Base-by-base conservation (phyloP, 2,329 filamentous ascomycete genomes). In the Nemania sp. region DNA sequence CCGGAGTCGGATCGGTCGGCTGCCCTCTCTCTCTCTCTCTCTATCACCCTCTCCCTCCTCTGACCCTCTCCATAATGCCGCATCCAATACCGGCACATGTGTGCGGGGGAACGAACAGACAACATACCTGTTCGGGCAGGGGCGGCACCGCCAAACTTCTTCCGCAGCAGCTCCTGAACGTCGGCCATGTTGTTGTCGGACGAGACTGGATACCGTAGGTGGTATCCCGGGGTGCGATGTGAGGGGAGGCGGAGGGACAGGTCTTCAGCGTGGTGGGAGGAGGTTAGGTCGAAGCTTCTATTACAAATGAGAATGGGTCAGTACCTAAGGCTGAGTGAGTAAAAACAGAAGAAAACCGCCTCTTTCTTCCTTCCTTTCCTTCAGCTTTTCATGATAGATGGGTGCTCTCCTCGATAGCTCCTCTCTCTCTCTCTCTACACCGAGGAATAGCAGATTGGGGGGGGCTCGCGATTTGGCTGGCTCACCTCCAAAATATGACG, bases 131-230 rank as follows among this genome's bases (percentile, higher is more conserved):
- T 73, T 58, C 73, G 72, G 60, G 72, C 63, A 34, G 73, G 69
- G 58, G 67, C 73, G 51, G 69, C 69, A 60, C 68, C 69, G 39
- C 73, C 73, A 58, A 74, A 74, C 71, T 74, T 74, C 72, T 71
- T 70, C 59, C 74, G 72, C 15, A 80, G 68, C 61, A 83, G 78
- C 56, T 74, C 72, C 59, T 80, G 78, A 5, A 82, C 37, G 52
- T 83, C 76, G 61, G 71, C 70, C 73, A 74, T 74, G 57, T 35
- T 62, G 47, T 57, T n/a, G 35, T 29, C 25, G 62, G 63, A 50
- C 54, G 35, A 64, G 57, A 57, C 52, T 42, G 56, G 56, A 50
- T 42, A 35, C 48, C 20, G 52, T n/a, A n/a, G n/a, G n/a, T n/a
- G n/a, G n/a, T n/a, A n/a, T n/a, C n/a, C n/a, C n/a, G n/a, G 45